Conservation (phyloP, 352 stramenopile species). For the Phytophthora pisi region DNA sequence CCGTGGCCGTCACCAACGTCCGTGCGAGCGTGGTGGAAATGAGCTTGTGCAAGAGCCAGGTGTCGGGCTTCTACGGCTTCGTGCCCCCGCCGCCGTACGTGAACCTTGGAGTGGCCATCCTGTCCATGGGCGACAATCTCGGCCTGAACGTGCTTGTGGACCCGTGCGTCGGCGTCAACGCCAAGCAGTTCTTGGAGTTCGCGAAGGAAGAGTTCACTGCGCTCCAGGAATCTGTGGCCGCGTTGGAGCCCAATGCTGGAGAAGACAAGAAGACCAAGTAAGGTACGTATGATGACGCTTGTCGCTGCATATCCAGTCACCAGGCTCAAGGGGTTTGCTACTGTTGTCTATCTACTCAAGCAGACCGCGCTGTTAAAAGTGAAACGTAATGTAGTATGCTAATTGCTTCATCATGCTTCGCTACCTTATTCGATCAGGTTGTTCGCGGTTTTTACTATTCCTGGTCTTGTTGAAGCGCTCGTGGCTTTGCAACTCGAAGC, state of each 20-base stretch:
- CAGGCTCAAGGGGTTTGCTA: conserved; percentile 11
- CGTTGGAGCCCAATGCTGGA: conserved; percentile 32
- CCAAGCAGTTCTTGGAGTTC: conserved; percentile 67
- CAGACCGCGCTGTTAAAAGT: conserved; percentile 13
- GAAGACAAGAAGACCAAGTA: conserved; percentile 44
- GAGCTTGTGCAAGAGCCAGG: conserved; percentile 53
- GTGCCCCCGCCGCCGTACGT: conserved; percentile 79
- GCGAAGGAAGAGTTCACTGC: conserved; percentile 71
- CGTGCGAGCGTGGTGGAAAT: conserved; percentile 59
- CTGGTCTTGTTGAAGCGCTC: background rate
- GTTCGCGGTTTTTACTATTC: conserved; percentile 1
- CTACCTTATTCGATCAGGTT: conserved; percentile 8
- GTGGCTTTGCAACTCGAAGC: background rate
- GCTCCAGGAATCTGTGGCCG: conserved; percentile 42
- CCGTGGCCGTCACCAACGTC: conserved; percentile 75
- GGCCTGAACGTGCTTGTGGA: conserved; percentile 81
- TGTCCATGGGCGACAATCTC: conserved; percentile 73
- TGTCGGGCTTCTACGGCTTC: conserved; percentile 76
- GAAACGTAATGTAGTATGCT: conserved; percentile 31
- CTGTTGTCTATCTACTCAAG: conserved; percentile 3
- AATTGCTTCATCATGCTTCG: conserved; percentile 6
- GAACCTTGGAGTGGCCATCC: conserved; percentile 78
- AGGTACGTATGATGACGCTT: background rate
- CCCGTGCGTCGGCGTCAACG: conserved; percentile 63
- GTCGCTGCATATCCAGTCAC: background rate